Conservation (phyloP, 768 basidiomycete species). For the Amanita molliuscula region DNA sequence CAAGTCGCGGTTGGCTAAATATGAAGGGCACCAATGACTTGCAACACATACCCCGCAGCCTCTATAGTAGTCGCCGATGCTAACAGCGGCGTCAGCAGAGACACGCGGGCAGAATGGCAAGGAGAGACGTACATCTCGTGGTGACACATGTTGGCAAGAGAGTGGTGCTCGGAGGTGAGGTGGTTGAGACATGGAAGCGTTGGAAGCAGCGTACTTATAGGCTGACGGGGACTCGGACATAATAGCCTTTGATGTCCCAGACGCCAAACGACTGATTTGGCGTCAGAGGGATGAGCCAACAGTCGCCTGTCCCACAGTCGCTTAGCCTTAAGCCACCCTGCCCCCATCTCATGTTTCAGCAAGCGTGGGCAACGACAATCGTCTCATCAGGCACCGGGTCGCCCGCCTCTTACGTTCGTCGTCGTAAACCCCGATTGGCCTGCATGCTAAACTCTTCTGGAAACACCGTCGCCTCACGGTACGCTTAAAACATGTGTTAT, state of each 20-base stretch:
- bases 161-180: neutral
- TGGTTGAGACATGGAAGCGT: neutral
- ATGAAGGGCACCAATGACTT: neutral
- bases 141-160: slow-evolving; percentile 21
- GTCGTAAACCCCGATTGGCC: neutral
- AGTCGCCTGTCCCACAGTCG: neutral
- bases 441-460: neutral
- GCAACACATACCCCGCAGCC: slow-evolving; percentile 33
- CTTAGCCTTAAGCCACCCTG: neutral
- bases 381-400: slow-evolving; percentile 1
- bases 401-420: neutral
- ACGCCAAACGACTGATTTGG: neutral
- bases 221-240: neutral
- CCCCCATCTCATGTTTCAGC: slow-evolving; percentile 3
- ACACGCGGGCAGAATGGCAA: neutral
- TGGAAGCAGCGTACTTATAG: neutral
- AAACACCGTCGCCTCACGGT: neutral
- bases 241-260: slow-evolving; percentile 1
- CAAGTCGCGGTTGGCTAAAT: slow-evolving; percentile 7
- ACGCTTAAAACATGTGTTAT: neutral
- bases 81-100: slow-evolving; percentile 11
- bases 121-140: slow-evolving; percentile 23
- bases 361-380: neutral
- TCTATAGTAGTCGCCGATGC: slow-evolving; percentile 39
- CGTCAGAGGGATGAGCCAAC: neutral